Evolutionary conservation across 768 basidiomycete species (phyloP).

Genomic region (Russula compacta): DNA sequence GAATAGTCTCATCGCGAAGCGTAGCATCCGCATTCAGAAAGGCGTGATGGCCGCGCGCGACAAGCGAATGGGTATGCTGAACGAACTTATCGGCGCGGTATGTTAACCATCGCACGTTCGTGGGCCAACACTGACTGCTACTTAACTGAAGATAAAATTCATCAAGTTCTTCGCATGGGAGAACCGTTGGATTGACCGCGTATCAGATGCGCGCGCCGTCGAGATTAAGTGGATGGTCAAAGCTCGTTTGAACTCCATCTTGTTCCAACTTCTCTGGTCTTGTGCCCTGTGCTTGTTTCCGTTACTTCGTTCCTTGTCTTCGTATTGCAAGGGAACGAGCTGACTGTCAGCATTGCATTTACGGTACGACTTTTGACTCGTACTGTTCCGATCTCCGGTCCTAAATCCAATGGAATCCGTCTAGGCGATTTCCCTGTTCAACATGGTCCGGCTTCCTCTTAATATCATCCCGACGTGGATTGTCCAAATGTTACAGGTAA

Average conservation of each 20-base stretch:
- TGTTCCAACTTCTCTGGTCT: constrained; percentile 67
- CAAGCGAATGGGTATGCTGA: constrained; percentile 68
- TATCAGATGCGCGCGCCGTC: constrained; percentile 49
- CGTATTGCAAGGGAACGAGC: constrained; percentile 59
- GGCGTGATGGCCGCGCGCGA: constrained; percentile 55
- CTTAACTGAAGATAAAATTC: constrained; percentile 45
- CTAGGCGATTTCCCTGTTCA: constrained; percentile 71
- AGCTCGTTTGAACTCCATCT: constrained; percentile 62
- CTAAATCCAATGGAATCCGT: not conserved
- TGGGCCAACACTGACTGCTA: not conserved
- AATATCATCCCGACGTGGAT: constrained; percentile 76
- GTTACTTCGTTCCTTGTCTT: constrained; percentile 71
- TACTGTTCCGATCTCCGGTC: not conserved
- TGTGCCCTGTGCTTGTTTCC: constrained; percentile 68
- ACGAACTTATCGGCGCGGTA: constrained; percentile 65
- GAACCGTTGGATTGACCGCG: constrained; percentile 61
- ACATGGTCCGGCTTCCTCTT: constrained; percentile 72
- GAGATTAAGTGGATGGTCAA: constrained; percentile 78
- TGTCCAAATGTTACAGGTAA: constrained; percentile 60
- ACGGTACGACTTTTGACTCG: constrained; percentile 42
- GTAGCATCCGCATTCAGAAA: constrained; percentile 53
- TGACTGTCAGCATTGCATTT: constrained; percentile 77
- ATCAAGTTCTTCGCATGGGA: constrained; percentile 85
- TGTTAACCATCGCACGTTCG: constrained; percentile 17
- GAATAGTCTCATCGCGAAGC: constrained; percentile 54